Percentiles rank a stretch among this genome's conserved stretches.
Evolutionary conservation across 2,329 filamentous ascomycete genomes (phyloP).

Genomic region (Cordyceps militaris): DNA sequence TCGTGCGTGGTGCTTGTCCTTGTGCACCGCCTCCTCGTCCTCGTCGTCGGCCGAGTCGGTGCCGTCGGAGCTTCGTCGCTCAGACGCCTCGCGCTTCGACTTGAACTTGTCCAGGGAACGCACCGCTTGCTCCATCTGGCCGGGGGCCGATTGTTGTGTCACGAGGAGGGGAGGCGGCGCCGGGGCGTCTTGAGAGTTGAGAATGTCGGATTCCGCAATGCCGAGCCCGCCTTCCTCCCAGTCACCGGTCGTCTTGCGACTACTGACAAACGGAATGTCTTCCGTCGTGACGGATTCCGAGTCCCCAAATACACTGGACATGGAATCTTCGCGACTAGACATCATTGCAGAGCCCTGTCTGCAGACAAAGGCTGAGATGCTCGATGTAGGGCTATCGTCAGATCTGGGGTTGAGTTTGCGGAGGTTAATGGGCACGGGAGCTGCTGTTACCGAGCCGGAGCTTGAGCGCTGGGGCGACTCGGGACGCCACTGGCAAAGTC

Average conservation of each 20-base stretch:
- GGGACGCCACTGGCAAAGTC: conserved; percentile 89
- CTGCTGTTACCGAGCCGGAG: conserved; percentile 44
- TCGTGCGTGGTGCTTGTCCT: conserved; percentile 39
- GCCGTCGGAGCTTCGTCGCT: conserved; percentile 49
- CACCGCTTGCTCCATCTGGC: conserved; percentile 46
- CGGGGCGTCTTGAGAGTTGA: conserved; percentile 27
- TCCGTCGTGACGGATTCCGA: conserved; percentile 72
- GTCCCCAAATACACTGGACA: conserved; percentile 84
- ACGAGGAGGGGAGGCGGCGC: conserved; percentile 45
- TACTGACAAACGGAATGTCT: conserved; percentile 69
- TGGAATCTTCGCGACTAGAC: conserved; percentile 81
- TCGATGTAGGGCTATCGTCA: conserved; percentile 80
- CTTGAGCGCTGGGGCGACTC: conserved; percentile 45
- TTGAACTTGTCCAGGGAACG: conserved; percentile 68
- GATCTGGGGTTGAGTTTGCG: conserved; percentile 52
- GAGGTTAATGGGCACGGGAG: conserved; percentile 52
- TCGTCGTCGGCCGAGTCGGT: conserved; percentile 89
- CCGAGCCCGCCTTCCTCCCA: conserved; percentile 75
- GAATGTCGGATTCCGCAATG: conserved; percentile 58
- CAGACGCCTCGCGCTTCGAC: conserved; percentile 45
- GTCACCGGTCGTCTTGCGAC: conserved; percentile 65
- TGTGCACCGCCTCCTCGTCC: conserved; percentile 62
- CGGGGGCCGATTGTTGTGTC: conserved; percentile 59
- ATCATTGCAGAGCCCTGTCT: conserved; percentile 69
- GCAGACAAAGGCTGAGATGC: conserved; percentile 63